A percentile compares a stretch with the other conserved stretches of the same genome.
phyloP scores from a whole-genome alignment of 108 stramenopile species.

The Parmales sp. region DNA sequence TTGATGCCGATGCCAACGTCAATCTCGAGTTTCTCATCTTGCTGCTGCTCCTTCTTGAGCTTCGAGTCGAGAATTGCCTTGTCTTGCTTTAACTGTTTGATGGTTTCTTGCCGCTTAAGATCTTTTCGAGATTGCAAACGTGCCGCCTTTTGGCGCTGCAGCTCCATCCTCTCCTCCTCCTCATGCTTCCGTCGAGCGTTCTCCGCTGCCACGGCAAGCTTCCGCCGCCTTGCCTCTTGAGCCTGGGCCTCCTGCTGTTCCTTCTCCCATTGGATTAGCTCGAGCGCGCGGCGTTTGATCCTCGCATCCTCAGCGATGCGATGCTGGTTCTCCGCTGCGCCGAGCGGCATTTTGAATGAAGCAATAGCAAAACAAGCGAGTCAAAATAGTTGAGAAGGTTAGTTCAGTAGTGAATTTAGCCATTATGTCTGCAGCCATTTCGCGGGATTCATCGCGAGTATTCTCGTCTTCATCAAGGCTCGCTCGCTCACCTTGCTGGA shows the following conservation, averaged over 20 bases:
- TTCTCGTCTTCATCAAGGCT: background rate
- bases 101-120: background rate
- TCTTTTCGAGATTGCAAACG: background rate
- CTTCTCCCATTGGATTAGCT: background rate
- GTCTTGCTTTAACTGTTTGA: constrained; percentile 6
- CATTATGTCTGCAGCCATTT: background rate
- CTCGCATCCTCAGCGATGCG: background rate
- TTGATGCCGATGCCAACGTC: background rate
- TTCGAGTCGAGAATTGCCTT: background rate
- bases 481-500: background rate
- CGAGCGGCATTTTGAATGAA: too few relatives aligned
- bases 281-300: background rate
- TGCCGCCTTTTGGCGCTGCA: background rate
- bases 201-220: background rate
- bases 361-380: too few relatives aligned
- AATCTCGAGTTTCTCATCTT: background rate
- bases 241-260: background rate
- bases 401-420: too few relatives aligned
- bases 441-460: background rate
- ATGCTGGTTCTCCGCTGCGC: background rate
- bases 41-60: background rate
- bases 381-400: too few relatives aligned
- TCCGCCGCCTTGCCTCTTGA: background rate
- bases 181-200: background rate
- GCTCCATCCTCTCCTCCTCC: background rate